Percentiles rank a stretch among this genome's conserved stretches.
phyloP scores from a whole-genome alignment of 2,329 filamentous ascomycete genomes.

The Aureobasidium pullulans region DNA sequence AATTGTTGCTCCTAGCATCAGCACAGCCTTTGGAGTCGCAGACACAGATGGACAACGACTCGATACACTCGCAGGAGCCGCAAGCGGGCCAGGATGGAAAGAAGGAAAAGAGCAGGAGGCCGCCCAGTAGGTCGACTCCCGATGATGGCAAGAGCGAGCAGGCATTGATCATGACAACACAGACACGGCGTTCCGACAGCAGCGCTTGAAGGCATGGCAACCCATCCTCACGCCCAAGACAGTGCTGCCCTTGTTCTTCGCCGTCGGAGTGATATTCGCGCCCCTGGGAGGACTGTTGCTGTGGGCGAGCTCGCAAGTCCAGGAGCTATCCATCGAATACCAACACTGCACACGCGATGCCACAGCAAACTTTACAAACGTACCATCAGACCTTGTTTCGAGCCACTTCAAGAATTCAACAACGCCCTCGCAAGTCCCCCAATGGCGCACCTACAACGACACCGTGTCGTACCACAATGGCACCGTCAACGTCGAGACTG shows the following conservation, averaged over 20 bases:
- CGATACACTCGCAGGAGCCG: constrained; percentile 37
- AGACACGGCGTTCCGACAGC: constrained; percentile 96
- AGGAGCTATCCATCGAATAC: constrained; percentile 89
- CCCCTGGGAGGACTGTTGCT: constrained; percentile 82
- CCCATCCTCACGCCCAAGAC: constrained; percentile 94
- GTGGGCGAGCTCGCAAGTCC: constrained; percentile 77
- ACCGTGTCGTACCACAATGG: constrained; percentile 20
- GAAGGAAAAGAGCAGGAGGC: constrained; percentile 90
- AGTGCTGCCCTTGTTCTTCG: constrained; percentile 83
- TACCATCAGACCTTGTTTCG: constrained; percentile 52
- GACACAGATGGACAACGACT: constrained; percentile 38
- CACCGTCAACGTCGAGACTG: constrained; percentile 29
- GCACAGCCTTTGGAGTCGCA: constrained; percentile 33
- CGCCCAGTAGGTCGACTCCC: constrained; percentile 60
- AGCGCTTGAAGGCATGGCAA: constrained; percentile 97
- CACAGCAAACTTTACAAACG: constrained; percentile 46
- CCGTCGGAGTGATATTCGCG: constrained; percentile 83
- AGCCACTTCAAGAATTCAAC: constrained; percentile 60
- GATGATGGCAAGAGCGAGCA: neutral
- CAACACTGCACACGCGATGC: constrained; percentile 58
- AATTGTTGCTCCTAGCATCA: neutral
- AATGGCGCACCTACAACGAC: constrained; percentile 21
- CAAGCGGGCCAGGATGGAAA: constrained; percentile 53
- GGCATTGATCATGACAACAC: constrained; percentile 20
- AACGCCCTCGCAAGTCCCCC: constrained; percentile 19